Evolutionary conservation across 495 filamentous ascomycete genomes (phyloP).

Genomic region (Penicillium riverlandense): DNA sequence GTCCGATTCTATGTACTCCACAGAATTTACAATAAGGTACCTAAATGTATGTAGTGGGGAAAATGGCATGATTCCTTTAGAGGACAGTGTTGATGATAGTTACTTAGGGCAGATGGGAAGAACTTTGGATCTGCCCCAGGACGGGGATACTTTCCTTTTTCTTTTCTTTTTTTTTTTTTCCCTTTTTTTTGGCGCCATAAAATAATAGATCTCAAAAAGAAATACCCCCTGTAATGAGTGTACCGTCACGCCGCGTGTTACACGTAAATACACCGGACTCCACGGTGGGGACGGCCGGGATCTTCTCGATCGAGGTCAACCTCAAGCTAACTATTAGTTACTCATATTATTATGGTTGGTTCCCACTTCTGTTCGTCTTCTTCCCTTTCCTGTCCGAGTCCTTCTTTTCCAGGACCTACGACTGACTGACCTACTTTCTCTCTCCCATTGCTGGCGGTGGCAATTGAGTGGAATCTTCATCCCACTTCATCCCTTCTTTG

Average conservation of each 20-base stretch:
- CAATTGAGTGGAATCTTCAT: constrained; percentile 3
- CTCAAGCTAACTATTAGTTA: too few relatives aligned
- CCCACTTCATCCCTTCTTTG: constrained; percentile 12
- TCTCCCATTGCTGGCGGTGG: constrained; percentile 24
- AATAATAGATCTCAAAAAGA: too few relatives aligned
- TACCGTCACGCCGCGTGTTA: too few relatives aligned
- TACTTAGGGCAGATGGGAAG: too few relatives aligned
- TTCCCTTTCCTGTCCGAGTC: constrained; percentile 17
- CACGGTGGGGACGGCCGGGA: constrained; percentile 16
- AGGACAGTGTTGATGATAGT: too few relatives aligned
- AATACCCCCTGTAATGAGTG: too few relatives aligned
- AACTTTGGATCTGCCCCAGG: too few relatives aligned
- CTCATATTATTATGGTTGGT: neutral
- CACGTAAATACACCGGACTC: neutral
- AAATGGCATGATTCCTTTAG: too few relatives aligned
- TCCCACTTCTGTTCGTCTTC: constrained; percentile 9
- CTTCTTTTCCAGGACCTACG: constrained; percentile 13
- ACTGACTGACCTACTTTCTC: neutral
- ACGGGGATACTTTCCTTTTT: too few relatives aligned
- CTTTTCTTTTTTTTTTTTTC: too few relatives aligned
- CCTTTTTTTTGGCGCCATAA: too few relatives aligned
- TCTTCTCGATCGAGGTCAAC: constrained; percentile 25
- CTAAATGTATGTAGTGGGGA: too few relatives aligned
- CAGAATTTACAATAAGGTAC: neutral
- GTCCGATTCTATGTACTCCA: constrained; percentile 8